Percentiles rank a stretch among this genome's conserved stretches.
These are phyloP conservation scores for Chrysoporthe puriensis DNA, from an alignment of 2,329 filamentous ascomycete genomes.

Conservation along the genomic window DNA sequence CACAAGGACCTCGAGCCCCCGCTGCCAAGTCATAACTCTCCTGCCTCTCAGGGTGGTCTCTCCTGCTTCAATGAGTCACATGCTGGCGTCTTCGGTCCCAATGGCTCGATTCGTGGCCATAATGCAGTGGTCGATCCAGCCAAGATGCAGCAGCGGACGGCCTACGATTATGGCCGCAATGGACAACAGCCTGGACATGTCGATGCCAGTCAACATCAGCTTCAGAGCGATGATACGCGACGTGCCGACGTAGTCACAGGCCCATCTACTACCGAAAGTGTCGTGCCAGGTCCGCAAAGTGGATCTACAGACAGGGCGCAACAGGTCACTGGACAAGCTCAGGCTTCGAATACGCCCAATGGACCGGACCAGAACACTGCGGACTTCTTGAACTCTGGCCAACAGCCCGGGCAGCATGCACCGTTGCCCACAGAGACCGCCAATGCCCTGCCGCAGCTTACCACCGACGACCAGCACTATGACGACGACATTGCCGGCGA, in stretches of 20 bases:
- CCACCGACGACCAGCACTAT: constrained; percentile 63
- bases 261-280: constrained; percentile 32
- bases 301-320: background rate
- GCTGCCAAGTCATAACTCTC: constrained; percentile 57
- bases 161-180: constrained; percentile 24
- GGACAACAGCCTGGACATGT: constrained; percentile 28
- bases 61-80: constrained; percentile 34
- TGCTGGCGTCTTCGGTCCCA: constrained; percentile 35
- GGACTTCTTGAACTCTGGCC: constrained; percentile 35
- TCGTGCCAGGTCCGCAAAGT: constrained; percentile 23
- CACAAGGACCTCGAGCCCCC: constrained; percentile 63
- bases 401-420: constrained; percentile 23
- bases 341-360: constrained; percentile 23
- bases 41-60: constrained; percentile 46
- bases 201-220: constrained; percentile 13
- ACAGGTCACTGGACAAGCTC: background rate
- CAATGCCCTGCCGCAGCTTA: constrained; percentile 55
- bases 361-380: constrained; percentile 30
- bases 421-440: constrained; percentile 9
- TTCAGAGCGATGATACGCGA: constrained; percentile 22
- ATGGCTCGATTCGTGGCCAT: constrained; percentile 38
- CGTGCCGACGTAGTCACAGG: constrained; percentile 31
- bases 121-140: constrained; percentile 35
- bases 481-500: constrained; percentile 65
- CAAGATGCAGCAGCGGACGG: constrained; percentile 31